Evolutionary conservation across 306 rosid genomes (phyloP).

Genomic region (Cicer chorassanicum): DNA sequence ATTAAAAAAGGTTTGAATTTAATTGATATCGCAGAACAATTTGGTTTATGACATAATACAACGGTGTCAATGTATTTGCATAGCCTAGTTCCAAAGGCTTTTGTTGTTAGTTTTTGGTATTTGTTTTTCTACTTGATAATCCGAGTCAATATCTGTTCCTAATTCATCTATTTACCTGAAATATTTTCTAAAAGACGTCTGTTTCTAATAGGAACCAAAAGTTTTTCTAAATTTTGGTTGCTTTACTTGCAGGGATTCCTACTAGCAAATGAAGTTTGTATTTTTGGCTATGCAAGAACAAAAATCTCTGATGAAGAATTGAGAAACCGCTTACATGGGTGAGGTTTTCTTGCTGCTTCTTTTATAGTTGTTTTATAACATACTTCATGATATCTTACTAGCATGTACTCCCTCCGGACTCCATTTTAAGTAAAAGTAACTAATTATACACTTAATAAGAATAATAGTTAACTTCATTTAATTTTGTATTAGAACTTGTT

Average conservation of each 20-base stretch:
- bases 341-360: slow-evolving; percentile 45
- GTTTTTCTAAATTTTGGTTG: slow-evolving; percentile 35
- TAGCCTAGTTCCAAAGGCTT: not conserved
- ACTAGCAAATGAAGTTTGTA: slow-evolving; percentile 70
- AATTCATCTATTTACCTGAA: slow-evolving; percentile 16
- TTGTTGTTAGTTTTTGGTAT: slow-evolving; percentile 5
- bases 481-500: too few relatives aligned
- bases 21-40: not conserved
- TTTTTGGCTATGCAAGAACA: slow-evolving; percentile 96
- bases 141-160: not conserved
- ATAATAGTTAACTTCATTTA: too few relatives aligned
- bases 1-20: not conserved
- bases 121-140: slow-evolving; percentile 2
- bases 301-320: slow-evolving; percentile 83
- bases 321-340: slow-evolving; percentile 81
- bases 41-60: slow-evolving; percentile 8
- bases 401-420: not conserved
- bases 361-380: slow-evolving; percentile 9
- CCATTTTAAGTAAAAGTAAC: too few relatives aligned
- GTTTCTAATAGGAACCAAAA: not conserved
- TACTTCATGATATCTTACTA: slow-evolving; percentile 18
- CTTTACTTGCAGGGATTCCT: slow-evolving; percentile 74
- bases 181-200: not conserved
- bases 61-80: not conserved
- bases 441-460: too few relatives aligned